Evolutionary conservation across 306 rosid genomes (phyloP).

Genomic region (Erythrophleum fordii): DNA sequence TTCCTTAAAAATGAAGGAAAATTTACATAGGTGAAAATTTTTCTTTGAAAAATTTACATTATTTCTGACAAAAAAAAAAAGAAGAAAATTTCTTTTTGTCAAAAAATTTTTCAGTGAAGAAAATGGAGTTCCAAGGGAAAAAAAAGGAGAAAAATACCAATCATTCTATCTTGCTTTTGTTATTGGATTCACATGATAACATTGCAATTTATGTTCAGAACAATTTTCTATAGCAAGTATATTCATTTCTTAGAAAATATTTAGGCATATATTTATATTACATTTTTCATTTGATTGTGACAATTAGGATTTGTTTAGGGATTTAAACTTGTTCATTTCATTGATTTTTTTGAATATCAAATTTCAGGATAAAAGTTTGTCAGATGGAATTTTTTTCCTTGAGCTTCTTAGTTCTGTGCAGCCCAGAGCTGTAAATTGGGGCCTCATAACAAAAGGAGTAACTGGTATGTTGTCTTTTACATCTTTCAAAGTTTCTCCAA

Average conservation of each 20-base stretch:
- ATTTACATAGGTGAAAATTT: not conserved
- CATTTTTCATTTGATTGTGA: not conserved
- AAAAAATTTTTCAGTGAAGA: not conserved
- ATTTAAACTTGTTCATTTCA: not conserved
- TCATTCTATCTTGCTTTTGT: not conserved
- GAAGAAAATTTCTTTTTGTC: not conserved
- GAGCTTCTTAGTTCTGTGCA: conserved; percentile 95
- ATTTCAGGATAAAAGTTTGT: conserved; percentile 82
- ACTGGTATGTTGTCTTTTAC: conserved; percentile 61
- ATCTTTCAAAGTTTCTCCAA: not conserved
- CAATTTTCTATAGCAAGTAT: not conserved
- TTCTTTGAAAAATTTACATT: not conserved
- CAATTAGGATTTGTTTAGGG: too few species aligned
- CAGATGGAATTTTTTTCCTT: conserved; percentile 92
- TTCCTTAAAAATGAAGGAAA: too few species aligned
- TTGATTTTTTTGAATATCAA: conserved; percentile 29
- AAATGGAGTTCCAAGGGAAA: not conserved
- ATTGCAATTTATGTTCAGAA: not conserved
- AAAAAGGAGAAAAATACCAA: not conserved
- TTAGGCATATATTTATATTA: not conserved
- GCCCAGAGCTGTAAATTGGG: conserved; percentile 93
- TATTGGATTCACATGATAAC: not conserved
- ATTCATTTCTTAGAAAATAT: not conserved
- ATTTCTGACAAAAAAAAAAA: not conserved
- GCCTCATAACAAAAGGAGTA: conserved; percentile 87